Evolutionary conservation across 805 yeast species (phyloP), one percentile per base, ranked within the genome.

Genomic region (Schizosaccharomyces lindneri): DNA sequence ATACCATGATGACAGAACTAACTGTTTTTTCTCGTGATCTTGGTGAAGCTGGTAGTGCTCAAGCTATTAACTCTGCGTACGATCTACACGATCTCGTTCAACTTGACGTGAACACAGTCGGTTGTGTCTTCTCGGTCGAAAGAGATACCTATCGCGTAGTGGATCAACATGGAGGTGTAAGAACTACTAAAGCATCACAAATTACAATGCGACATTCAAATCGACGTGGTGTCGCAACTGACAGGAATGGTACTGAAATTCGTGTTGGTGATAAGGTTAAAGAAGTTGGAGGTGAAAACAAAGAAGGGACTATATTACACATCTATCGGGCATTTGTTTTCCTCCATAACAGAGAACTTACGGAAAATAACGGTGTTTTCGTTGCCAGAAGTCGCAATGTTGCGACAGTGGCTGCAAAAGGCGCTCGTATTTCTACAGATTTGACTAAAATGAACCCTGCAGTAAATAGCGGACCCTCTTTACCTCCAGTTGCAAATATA

Each of bases 201-300:
- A 85, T 93, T 65, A 81, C 87, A 41, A 79, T 86, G 65, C 86
- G 86, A 69, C 77, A 90, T 59, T 78, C 79, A n/a, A 65, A 68
- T 55, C 81, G 84, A 66, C 84, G 86, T 62, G 84, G 85, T 64
- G 82, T 86, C 62, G 87, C 96, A 2, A 84, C 96, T 0, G 98
- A 93, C 71, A 77, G 79, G 63, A 78, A 79, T 63, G 98, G 98
- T 59, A 78, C 82, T 61, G 90, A 93, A 65, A 81, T 93, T 62
- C 81, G 84, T 62, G 82, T 86, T 48, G 97, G 97, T 61, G 98
- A 93, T 69, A 83, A 93, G 2, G 95, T 93, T n/a, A 83, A 82
- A 67, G 98, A 93, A 69, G 72, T 77, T 32, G 76, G 78, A 17
- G 94, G 94, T 60, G 95, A 88, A 67, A 82, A 85, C 66, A 80